These are phyloP conservation scores for Citrus trifoliata DNA, from an alignment of 345 rosid genomes.

Conservation along the genomic window DNA sequence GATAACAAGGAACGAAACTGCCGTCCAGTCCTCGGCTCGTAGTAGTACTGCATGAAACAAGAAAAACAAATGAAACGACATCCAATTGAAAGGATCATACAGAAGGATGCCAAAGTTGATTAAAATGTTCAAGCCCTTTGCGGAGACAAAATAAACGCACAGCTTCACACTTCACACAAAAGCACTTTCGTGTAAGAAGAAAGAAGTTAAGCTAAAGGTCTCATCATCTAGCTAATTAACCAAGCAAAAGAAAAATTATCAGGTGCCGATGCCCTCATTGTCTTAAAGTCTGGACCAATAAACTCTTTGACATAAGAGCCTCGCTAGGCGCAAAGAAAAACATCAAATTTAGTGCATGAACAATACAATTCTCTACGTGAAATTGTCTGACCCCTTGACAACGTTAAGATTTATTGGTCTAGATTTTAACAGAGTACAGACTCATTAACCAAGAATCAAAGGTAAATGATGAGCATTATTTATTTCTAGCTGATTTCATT, in stretches of 20 bases:
- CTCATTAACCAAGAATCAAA: background rate
- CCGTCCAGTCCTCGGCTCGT: conserved; percentile 42
- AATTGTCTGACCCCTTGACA: too few species aligned
- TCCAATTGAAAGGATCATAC: background rate
- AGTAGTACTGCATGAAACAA: conserved; percentile 39
- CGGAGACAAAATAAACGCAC: background rate
- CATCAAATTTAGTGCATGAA: too few species aligned
- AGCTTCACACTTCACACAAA: background rate
- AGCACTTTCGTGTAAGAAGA: background rate
- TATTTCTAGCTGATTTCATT: background rate
- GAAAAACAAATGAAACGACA: background rate
- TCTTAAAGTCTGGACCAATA: background rate
- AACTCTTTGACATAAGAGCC: too few species aligned
- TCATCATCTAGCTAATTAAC: background rate
- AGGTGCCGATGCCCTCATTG: background rate
- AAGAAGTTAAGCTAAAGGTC: background rate
- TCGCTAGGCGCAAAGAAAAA: too few species aligned
- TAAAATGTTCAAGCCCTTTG: background rate
- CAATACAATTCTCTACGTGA: too few species aligned
- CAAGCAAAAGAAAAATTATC: background rate
- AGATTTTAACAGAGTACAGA: background rate
- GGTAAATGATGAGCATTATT: background rate
- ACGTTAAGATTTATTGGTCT: too few species aligned
- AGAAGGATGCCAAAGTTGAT: background rate
- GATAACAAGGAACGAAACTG: conserved; percentile 50